Evolutionary conservation across 2,329 filamentous ascomycete genomes (phyloP), one percentile per base, ranked within the genome.

Genomic region (Tolypocladium sp.): DNA sequence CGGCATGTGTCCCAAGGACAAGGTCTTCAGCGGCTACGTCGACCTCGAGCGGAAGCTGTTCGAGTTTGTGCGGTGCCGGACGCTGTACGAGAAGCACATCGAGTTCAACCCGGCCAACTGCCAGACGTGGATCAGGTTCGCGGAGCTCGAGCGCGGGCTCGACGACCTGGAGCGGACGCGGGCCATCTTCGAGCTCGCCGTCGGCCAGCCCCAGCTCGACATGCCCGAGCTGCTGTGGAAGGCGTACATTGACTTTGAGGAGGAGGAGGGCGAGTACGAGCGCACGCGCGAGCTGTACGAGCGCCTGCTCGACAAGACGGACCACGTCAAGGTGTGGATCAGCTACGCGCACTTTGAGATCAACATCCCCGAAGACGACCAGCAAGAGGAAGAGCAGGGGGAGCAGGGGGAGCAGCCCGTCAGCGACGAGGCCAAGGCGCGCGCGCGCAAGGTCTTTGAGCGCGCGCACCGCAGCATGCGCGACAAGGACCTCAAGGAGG

Each of bases 191-290:
- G 93, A 97, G 74, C 81, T 97, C 35, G 93, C 91, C 3, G 88
- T 97, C 61, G 80, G 84, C 55, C 92, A 97, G 72, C 82, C 87
- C 1, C 83, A 86, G 38, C 81, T 99, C 17, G 94, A 99, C 73
- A 99, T 99, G 94, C 94, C 94, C 0, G 94, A 99, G 76, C 80
- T 97, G 57, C 80, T 97, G 2, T 99, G 94, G 94, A 97, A 97
- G 76, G 87, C 92, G 1, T 99, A 96, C 73, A 97, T 99, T 67
- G 94, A 99, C 73, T 97, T 97, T 69, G 94, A 99, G 75, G 93
- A 97, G 70, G 91, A 96, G 67, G 91, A 96, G 73, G 90, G 87
- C 68, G 91, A 97, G 73, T 97, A 93, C 73, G 91, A 92, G 57
- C 82, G 87, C 55, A 91, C 92, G 5, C 83, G 94, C 55, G 77